Base-by-base conservation (phyloP, 2,329 filamentous ascomycete genomes). In the Penicillium decumbens region DNA sequence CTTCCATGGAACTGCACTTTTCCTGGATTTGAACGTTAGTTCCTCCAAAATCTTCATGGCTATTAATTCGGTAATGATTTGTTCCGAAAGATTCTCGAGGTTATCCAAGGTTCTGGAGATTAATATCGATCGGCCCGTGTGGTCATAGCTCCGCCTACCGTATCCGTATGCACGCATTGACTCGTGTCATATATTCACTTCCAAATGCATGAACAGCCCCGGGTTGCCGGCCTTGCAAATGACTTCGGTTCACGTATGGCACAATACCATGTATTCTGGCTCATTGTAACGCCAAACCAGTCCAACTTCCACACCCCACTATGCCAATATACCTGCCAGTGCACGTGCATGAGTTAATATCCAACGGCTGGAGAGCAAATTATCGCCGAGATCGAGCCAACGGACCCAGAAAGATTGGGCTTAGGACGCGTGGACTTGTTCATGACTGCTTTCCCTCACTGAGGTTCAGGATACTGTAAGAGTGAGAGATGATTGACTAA, bases 111-210 rank as follows among this genome's bases (percentile, higher is more conserved):
- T 40, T 51, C 43, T 50, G 41, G 49, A 50, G 47, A 37, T 24
- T 37, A 24, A 29, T 51, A 30, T 20, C 41, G 53, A 57, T 54
- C 55, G 45, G n/a, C 48, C 41, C 38, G 32, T 28, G 30, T 28
- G 59, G 49, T 50, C 55, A 57, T 48, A 51, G 50, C 48, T 61
- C 49, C 13, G 43, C 29, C 20, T 50, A 37, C 33, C 50, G 38
- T 23, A 23, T 23, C 33, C 50, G 38, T 23, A 23, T 2, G 20
- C 20, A 23, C 23, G 30, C 33, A 15, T 29, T 13, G 24, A 27
- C 38, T 38, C 39, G 24, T 43, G 35, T 51, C 47, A 18, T 7
- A 10, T 37, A 9, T 37, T 13, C 20, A 12, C 15, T 10, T 20
- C 18, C 2, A 10, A 20, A 35, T 10, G 1, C 33, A 37, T 23